These are phyloP conservation scores for Nicotiana benthamiana DNA, from an alignment of 257 asterid genomes.

Conservation along the genomic window DNA sequence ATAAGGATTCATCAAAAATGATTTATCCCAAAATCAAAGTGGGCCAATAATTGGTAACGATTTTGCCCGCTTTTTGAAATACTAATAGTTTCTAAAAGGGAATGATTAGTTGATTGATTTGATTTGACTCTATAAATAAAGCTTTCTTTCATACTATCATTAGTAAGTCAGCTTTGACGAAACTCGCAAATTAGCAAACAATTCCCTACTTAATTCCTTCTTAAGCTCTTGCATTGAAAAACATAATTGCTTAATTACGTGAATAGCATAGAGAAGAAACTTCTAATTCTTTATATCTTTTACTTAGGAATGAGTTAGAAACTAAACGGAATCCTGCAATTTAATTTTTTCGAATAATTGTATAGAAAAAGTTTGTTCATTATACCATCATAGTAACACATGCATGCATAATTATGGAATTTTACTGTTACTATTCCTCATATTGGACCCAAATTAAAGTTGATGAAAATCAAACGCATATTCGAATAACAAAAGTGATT, in stretches of 20 bases:
- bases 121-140: conserved; percentile 6
- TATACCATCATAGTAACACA: neutral
- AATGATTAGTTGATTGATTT: conserved; percentile 29
- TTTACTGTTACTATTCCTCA: neutral
- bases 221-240: neutral
- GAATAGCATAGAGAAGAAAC: neutral
- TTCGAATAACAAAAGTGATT: neutral
- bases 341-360: neutral
- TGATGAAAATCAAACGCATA: too few species aligned
- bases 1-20: neutral
- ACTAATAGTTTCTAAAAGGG: neutral
- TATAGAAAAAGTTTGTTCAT: too few species aligned
- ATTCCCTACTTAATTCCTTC: neutral
- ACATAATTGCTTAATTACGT: neutral
- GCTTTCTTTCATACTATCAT: neutral
- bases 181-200: neutral
- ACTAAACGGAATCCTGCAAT: neutral
- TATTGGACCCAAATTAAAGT: neutral
- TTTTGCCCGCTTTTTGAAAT: neutral
- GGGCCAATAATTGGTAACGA: neutral
- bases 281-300: neutral
- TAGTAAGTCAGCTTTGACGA: neutral
- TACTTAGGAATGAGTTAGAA: neutral
- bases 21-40: neutral
- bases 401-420: neutral